Base-by-base conservation (phyloP, 768 basidiomycete species). In the Calocybe gangraenosa region DNA sequence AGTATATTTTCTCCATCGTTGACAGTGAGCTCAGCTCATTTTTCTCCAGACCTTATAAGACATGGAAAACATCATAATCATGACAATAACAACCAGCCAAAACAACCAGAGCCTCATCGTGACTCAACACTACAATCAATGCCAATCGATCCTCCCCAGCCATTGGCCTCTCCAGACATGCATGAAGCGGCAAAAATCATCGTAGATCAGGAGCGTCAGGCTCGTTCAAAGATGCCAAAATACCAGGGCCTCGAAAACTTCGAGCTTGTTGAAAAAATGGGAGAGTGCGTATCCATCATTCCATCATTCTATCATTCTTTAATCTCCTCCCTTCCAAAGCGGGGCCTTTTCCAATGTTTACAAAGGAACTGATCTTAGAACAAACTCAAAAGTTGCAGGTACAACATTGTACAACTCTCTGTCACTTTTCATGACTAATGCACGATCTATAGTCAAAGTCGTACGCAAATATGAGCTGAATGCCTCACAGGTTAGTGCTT, bases 331-430 rank as follows among this genome's bases (percentile, higher is more conserved):
- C 46, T 64, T 25, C 28, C 48, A 28, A 28, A 90, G 84, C 57
- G 95, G 95, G 48, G 95, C 95, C 34, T 99, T 99, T 64, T 97
- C 94, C n/a, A 92, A 96, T 60, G 95, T 99, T 7, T 99, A 95
- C 76, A 90, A 89, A 62, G 95, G 92, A 11, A 56, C 86, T 44
- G 88, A 97, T 61, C 73, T 79, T 38, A 69, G 73, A 30, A 84
- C 82, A 9, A 82, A 83, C 33, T 76, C 82, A 58, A 86, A 82
- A 63, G 85, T 93, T 35, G 94, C 94, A 53, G 85, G 93, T 85
- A 62, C 54, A n/a, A n/a, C n/a, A 76, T 74, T 18, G 44, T 19
- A 46, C 46, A 51, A 23, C 35, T 33, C 25, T 25, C 36, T 44
- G 22, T 47, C 6, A 23, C 44, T 28, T 5, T 28, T 28, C 48